Evolutionary conservation across 192 early-diverging fungal species (phyloP).

Genomic region (Dimargaris xerosporica): DNA sequence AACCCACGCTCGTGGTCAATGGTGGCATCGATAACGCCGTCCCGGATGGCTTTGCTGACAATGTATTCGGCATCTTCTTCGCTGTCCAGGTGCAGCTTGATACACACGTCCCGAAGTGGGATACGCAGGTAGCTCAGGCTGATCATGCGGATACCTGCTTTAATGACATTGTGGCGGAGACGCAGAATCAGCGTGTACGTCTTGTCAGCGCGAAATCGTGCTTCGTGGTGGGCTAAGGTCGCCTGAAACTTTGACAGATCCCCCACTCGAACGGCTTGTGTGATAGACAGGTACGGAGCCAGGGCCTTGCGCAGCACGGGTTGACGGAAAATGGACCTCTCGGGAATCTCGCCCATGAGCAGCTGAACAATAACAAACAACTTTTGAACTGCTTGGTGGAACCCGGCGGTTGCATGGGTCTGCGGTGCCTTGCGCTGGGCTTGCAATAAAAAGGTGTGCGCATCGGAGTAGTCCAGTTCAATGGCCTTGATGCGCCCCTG

Average conservation of each 20-base stretch:
- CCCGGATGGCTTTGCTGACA: conserved; percentile 95
- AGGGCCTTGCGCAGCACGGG: conserved; percentile 70
- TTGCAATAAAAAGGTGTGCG: conserved; percentile 75
- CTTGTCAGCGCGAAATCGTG: conserved; percentile 73
- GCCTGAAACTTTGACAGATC: conserved; percentile 91
- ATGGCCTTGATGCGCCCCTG: conserved; percentile 94
- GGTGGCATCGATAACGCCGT: conserved; percentile 97
- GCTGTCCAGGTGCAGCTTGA: conserved; percentile 91
- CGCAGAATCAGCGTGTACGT: conserved; percentile 83
- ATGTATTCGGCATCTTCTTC: conserved; percentile 99
- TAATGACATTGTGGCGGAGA: conserved; percentile 98
- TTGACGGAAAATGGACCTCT: conserved; percentile 82
- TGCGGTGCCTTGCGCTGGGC: conserved; percentile 94
- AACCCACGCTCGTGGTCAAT: conserved; percentile 88
- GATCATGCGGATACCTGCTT: conserved; percentile 96
- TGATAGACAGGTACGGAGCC: conserved; percentile 85
- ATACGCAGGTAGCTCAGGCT: conserved; percentile 92
- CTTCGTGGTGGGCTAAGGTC: conserved; percentile 51
- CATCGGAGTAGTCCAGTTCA: conserved; percentile 90
- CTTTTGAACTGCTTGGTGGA: conserved; percentile 92
- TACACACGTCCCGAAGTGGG: conserved; percentile 86
- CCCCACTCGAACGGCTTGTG: conserved; percentile 91
- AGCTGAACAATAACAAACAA: conserved; percentile 94
- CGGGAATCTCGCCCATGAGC: conserved; percentile 97
- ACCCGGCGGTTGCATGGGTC: conserved; percentile 72